A percentile compares a stretch with the other conserved stretches of the same genome.
phyloP scores from a whole-genome alignment of 2,329 filamentous ascomycete species.

The Nigrospora sphaerica region DNA sequence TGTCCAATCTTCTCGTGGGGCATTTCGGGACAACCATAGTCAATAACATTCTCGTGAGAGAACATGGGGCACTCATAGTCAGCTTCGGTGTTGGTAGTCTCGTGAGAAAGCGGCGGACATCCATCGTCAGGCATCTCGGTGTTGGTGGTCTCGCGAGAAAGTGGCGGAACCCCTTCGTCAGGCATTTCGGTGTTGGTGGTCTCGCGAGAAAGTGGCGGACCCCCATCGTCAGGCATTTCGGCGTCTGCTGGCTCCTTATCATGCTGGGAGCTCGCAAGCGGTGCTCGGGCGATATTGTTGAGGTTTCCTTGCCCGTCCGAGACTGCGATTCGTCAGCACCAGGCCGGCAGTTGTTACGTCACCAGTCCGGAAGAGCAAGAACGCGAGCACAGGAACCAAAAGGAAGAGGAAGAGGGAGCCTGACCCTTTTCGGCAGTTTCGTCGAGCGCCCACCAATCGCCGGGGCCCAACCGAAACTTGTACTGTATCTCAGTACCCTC shows the following conservation, averaged over 20 bases:
- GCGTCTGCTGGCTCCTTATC: constrained; percentile 6
- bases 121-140: constrained; percentile 6
- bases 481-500: constrained; percentile 60
- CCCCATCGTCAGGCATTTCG: constrained; percentile 5
- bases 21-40: neutral
- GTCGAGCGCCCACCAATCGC: constrained; percentile 65
- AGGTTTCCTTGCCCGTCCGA: constrained; percentile 38
- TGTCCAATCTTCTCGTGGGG: neutral
- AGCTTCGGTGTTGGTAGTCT: neutral
- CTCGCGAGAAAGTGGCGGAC: too few species aligned
- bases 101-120: too few species aligned
- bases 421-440: constrained; percentile 54
- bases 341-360: neutral
- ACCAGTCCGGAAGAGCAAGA: neutral
- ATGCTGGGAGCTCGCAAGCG: constrained; percentile 3
- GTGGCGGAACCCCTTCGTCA: too few species aligned
- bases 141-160: neutral
- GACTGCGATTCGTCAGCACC: constrained; percentile 12
- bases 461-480: constrained; percentile 63
- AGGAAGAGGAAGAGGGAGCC: neutral
- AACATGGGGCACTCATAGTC: constrained; percentile 5
- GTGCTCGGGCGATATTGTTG: constrained; percentile 31
- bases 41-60: constrained; percentile 13
- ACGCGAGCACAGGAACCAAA: too few species aligned
- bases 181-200: too few species aligned